Base-by-base conservation (phyloP, 2,329 filamentous ascomycete genomes). In the Aspergillus fijiensis region DNA sequence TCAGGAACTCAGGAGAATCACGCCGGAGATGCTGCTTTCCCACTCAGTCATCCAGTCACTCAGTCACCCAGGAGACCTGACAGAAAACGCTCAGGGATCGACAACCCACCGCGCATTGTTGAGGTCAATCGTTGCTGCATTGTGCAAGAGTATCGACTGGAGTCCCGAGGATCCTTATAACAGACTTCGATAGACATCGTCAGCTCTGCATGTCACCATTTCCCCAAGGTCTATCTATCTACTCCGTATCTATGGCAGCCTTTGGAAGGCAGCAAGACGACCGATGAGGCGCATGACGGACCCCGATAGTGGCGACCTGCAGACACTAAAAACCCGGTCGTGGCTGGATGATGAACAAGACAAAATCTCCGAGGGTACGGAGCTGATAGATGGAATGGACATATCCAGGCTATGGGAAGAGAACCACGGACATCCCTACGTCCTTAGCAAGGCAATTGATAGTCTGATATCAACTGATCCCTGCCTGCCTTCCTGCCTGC, bases 61-160 rank as follows among this genome's bases (percentile, higher is more conserved):
- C 25, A 48, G 10, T 47, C 19, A 5, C n/a, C 25, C 23, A 45
- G 10, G 16, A 27, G 53, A 5, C 27, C 42, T 64, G 65, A 67
- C 65, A 66, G 65, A 61, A 66, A 66, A 64, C 66, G 66, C 61
- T 67, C 60, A 52, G 56, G 52, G 66, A 68, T 68, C 66, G 64
- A 63, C 66, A 33, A 29, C 57, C 58, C 51, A 55, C 35, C 61
- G 49, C 39, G 39, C 48, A 33, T 33, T 23, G 33, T 14, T 45
- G 42, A 21, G 49, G 61, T 50, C 58, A 63, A 63, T 63, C 61
- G 33, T 60, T 65, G 58, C 63, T 63, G 54, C 51, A 63, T 61
- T 61, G 57, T 60, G 57, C 57, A 60, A 60, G 49, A 60, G 54
- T 39, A 47, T n/a, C 29, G 49, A 23, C 55, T 42, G 51, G 27